These are phyloP conservation scores for Magnusiomyces tetraspermus DNA, from an alignment of 1,139 yeast genomes.

Conservation along the genomic window DNA sequence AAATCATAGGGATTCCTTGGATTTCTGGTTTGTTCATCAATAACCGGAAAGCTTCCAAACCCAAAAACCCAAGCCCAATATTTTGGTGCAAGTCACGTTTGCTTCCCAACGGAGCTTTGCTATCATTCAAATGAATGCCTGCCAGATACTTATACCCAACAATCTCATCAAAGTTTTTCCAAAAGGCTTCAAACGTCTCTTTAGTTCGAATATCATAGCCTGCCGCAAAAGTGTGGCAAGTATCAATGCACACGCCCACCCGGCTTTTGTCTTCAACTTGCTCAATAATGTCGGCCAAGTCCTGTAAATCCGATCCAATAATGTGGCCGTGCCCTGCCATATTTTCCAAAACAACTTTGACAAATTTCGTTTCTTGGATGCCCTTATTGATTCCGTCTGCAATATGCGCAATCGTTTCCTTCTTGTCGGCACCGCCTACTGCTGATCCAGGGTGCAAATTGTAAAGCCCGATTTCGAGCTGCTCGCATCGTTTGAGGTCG, in stretches of 20 bases:
- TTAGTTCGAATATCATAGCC: slow-evolving; percentile 76
- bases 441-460: slow-evolving; percentile 95
- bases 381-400: slow-evolving; percentile 78
- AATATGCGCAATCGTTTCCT: slow-evolving; percentile 51
- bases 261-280: slow-evolving; percentile 67
- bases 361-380: slow-evolving; percentile 60
- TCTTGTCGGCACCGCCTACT: slow-evolving; percentile 55
- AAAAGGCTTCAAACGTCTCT: slow-evolving; percentile 51
- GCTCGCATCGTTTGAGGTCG: slow-evolving; percentile 80
- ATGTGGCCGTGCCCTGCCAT: slow-evolving; percentile 97
- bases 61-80: slow-evolving; percentile 81
- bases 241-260: slow-evolving; percentile 90
- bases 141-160: slow-evolving; percentile 68
- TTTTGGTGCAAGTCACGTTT: slow-evolving; percentile 87
- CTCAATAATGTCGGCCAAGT: slow-evolving; percentile 63
- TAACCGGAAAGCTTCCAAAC: slow-evolving; percentile 71
- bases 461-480: slow-evolving; percentile 71
- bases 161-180: slow-evolving; percentile 61
- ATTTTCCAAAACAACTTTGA: slow-evolving; percentile 83
- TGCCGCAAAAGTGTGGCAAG: slow-evolving; percentile 93
- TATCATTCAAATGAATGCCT: slow-evolving; percentile 85
- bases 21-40: slow-evolving; percentile 62
- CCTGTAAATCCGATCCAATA: slow-evolving; percentile 75
- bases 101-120: slow-evolving; percentile 87
- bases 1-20: slow-evolving; percentile 62